Evolutionary conservation across 352 stramenopile genomes (phyloP).

Genomic region (Globisporangium cylindrosporum): DNA sequence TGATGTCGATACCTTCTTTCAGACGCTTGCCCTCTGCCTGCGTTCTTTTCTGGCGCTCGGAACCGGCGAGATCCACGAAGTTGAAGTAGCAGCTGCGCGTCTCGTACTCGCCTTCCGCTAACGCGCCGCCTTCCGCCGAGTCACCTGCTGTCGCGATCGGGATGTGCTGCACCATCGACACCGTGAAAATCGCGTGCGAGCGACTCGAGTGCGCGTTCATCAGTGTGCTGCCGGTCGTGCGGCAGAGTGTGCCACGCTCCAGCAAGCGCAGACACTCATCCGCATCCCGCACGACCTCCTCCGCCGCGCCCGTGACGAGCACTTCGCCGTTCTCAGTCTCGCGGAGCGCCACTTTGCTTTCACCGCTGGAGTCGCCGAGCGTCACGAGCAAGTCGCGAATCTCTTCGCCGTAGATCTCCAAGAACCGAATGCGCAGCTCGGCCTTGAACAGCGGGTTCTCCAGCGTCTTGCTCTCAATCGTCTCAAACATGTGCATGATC

Average conservation of each 20-base stretch:
- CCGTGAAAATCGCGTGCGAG: slow-evolving; percentile 91
- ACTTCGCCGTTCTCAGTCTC: slow-evolving; percentile 82
- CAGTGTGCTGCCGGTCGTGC: slow-evolving; percentile 85
- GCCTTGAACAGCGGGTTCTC: slow-evolving; percentile 62
- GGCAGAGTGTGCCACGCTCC: slow-evolving; percentile 78
- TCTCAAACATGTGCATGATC: slow-evolving; percentile 82
- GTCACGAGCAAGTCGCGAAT: slow-evolving; percentile 87
- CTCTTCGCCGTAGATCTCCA: slow-evolving; percentile 92
- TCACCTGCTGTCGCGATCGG: slow-evolving; percentile 42
- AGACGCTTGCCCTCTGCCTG: slow-evolving; percentile 89
- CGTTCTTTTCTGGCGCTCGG: slow-evolving; percentile 94
- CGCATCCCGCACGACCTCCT: slow-evolving; percentile 60
- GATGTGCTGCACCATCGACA: slow-evolving; percentile 80
- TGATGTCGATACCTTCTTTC: slow-evolving; percentile 98
- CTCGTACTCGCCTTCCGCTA: slow-evolving; percentile 64
- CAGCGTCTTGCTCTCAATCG: slow-evolving; percentile 57
- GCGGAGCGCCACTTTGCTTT: slow-evolving; percentile 80
- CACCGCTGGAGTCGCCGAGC: slow-evolving; percentile 48
- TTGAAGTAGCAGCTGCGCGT: slow-evolving; percentile 88
- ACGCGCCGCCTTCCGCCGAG: slow-evolving; percentile 26
- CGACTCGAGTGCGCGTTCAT: slow-evolving; percentile 92
- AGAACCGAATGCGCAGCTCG: slow-evolving; percentile 82
- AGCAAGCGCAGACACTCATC: slow-evolving; percentile 83
- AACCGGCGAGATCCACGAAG: slow-evolving; percentile 91
- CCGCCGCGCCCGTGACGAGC: slow-evolving; percentile 74